phyloP scores from a whole-genome alignment of 257 asterid genomes.

The Capsicum rhomboideum region DNA sequence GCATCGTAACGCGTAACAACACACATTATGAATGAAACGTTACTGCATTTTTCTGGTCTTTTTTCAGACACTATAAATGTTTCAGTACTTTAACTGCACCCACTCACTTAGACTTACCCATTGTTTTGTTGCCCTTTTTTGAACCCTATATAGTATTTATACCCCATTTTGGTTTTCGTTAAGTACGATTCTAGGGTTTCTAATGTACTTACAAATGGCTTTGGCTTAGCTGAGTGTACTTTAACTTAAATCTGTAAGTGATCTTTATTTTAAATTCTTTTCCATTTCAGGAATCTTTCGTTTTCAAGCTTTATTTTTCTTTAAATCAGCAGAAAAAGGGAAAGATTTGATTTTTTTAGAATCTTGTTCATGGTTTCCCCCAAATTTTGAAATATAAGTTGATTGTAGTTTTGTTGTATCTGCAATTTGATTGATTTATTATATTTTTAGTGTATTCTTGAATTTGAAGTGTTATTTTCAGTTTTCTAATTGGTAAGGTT shows the following conservation, averaged over 20 bases:
- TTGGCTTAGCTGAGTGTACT: neutral
- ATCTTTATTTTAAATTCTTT: no score
- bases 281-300: neutral
- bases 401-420: neutral
- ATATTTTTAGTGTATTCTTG: neutral
- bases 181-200: neutral
- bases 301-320: neutral
- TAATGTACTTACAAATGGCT: neutral
- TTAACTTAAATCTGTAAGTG: neutral
- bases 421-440: neutral
- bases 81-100: neutral
- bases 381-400: neutral
- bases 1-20: neutral
- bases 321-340: neutral
- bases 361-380: neutral
- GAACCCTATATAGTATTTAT: neutral
- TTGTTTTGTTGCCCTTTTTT: neutral
- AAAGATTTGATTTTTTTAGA: neutral
- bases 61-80: neutral
- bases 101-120: neutral
- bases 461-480: neutral
- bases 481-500: neutral
- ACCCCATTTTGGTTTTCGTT: neutral
- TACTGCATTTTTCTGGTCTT: neutral
- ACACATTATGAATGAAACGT: neutral